These are phyloP conservation scores for Colletotrichum coccodes DNA, from an alignment of 2,329 filamentous ascomycete genomes.

Conservation along the genomic window DNA sequence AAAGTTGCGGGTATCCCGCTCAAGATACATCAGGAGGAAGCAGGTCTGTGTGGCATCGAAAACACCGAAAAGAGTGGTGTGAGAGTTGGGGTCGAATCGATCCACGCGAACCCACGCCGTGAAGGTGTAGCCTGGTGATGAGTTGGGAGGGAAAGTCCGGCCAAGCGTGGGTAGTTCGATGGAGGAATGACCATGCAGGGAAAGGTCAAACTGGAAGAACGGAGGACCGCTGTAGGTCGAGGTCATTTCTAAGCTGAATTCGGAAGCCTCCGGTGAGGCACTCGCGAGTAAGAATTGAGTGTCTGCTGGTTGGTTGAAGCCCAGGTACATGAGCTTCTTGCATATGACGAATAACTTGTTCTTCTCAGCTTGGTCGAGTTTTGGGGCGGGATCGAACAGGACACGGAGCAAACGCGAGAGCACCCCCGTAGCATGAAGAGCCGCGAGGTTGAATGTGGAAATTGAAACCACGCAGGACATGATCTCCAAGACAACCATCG, in stretches of 20 bases:
- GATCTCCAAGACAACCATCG: constrained; percentile 73
- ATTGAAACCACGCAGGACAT: constrained; percentile 66
- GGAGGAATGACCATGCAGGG: constrained; percentile 86
- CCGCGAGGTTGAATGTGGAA: constrained; percentile 76
- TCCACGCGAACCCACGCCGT: constrained; percentile 91
- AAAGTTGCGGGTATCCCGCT: constrained; percentile 92
- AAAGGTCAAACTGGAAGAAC: constrained; percentile 94
- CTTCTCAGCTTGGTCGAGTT: constrained; percentile 65
- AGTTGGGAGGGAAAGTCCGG: constrained; percentile 83
- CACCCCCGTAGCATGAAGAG: constrained; percentile 78
- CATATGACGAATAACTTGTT: constrained; percentile 74
- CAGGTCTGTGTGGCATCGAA: constrained; percentile 93
- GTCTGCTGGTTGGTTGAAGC: constrained; percentile 84
- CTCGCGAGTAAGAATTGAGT: constrained; percentile 76
- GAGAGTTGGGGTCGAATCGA: constrained; percentile 82
- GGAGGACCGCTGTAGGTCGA: constrained; percentile 80
- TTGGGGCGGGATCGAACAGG: constrained; percentile 63
- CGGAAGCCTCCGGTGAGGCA: constrained; percentile 63
- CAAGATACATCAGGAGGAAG: constrained; percentile 92
- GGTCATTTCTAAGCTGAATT: constrained; percentile 80
- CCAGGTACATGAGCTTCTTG: constrained; percentile 75
- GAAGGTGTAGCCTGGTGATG: constrained; percentile 87
- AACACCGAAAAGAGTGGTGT: constrained; percentile 95
- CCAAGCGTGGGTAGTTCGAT: constrained; percentile 90
- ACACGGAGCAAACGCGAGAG: constrained; percentile 73